A percentile compares a stretch with the other conserved stretches of the same genome.
These are phyloP conservation scores for Plasmodium adleri DNA, from an alignment of 169 alveolate species.

Conservation along the genomic window DNA sequence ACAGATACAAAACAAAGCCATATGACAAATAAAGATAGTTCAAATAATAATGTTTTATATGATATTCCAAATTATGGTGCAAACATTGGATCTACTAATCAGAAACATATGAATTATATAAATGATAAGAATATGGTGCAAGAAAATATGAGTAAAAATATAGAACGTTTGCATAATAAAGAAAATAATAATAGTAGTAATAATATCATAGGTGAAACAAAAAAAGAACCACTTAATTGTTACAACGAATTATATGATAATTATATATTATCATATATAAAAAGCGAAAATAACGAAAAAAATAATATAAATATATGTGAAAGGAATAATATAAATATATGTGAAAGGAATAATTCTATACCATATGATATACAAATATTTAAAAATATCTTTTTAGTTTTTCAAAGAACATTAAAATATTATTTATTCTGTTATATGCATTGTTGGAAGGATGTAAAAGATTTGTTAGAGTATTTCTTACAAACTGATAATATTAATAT, in stretches of 20 bases:
- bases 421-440: conserved; percentile 73
- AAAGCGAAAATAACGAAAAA: conserved; percentile 3
- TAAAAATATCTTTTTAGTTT: conserved; percentile 67
- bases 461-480: conserved; percentile 37
- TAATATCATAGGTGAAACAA: neutral
- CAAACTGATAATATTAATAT: conserved; percentile 73
- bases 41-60: neutral
- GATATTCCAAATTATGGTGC: neutral
- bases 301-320: neutral
- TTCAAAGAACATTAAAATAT: conserved; percentile 59
- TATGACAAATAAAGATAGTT: neutral
- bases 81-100: too few relatives aligned
- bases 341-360: conserved; percentile 26
- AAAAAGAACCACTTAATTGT: neutral
- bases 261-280: conserved; percentile 39
- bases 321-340: neutral
- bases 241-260: conserved; percentile 25
- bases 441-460: conserved; percentile 74
- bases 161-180: neutral
- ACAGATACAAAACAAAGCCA: neutral
- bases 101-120: too few relatives aligned
- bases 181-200: neutral
- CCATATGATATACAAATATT: conserved; percentile 71
- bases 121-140: too few relatives aligned
- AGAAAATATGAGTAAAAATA: neutral